A percentile compares a stretch with the other conserved stretches of the same genome.
phyloP scores from a whole-genome alignment of 148 eudicot genomes.

The Beta vulgaris region DNA sequence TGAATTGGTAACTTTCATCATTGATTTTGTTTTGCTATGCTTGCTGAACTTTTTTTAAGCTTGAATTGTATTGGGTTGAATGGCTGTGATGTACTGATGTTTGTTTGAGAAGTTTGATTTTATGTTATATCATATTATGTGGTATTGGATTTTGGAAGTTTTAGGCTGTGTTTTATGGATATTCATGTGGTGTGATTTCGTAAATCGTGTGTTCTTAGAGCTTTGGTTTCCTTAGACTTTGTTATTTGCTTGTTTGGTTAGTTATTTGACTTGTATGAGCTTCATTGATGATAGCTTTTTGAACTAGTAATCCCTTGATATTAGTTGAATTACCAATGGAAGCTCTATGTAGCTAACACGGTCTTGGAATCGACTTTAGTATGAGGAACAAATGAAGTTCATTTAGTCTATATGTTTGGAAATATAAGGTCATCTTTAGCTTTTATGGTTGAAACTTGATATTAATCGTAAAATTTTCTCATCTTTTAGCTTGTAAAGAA shows the following conservation, averaged over 20 bases:
- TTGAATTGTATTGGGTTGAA: background rate
- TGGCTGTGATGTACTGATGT: conserved; percentile 3
- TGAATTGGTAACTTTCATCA: conserved; percentile 46
- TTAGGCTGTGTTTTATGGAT: background rate
- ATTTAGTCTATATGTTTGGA: background rate
- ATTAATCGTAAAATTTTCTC: background rate
- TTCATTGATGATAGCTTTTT: conserved; percentile 4
- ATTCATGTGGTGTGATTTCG: background rate
- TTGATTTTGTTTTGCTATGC: background rate
- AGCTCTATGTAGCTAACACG: background rate
- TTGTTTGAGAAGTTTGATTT: background rate
- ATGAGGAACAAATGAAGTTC: background rate
- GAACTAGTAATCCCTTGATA: conserved; percentile 9
- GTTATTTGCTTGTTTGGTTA: background rate
- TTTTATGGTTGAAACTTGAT: background rate
- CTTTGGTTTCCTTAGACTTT: conserved; percentile 14
- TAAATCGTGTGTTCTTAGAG: background rate
- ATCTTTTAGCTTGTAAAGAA: background rate
- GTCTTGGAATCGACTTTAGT: background rate
- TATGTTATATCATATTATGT: background rate
- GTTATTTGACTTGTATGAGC: conserved; percentile 8
- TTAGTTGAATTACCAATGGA: conserved; percentile 13
- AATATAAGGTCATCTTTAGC: background rate
- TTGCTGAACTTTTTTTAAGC: background rate
- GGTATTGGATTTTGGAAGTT: background rate